A percentile compares a stretch with the other conserved stretches of the same genome.
Conservation (phyloP, 78 protist genomes). For the Dictyostelium purpureum region DNA sequence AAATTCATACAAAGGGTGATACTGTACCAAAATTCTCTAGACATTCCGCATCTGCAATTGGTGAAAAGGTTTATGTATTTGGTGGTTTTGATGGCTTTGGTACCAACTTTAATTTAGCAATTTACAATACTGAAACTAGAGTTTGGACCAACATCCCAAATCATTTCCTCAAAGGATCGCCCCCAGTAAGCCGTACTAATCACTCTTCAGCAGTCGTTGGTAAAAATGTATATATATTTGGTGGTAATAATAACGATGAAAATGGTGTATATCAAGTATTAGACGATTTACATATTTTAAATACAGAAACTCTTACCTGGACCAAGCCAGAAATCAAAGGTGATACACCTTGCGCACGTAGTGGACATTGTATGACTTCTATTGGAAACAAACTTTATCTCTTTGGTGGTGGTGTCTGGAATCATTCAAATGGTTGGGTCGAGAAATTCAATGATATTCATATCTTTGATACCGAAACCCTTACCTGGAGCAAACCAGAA, state of each 20-base stretch:
- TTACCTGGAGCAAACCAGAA: constrained; percentile 34
- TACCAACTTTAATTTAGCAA: constrained; percentile 54
- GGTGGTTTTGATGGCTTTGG: constrained; percentile 82
- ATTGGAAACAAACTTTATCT: constrained; percentile 60
- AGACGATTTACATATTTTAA: constrained; percentile 57
- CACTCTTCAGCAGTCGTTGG: constrained; percentile 61
- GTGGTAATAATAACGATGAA: constrained; percentile 76
- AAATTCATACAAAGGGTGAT: constrained; percentile 57
- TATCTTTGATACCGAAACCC: constrained; percentile 50
- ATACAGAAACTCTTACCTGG: constrained; percentile 68
- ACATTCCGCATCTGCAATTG: constrained; percentile 43
- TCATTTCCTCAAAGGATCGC: not conserved
- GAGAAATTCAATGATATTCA: constrained; percentile 81
- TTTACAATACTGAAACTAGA: constrained; percentile 25
- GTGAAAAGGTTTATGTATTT: constrained; percentile 46
- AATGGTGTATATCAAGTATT: constrained; percentile 56
- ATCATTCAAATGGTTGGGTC: constrained; percentile 67
- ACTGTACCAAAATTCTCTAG: constrained; percentile 55
- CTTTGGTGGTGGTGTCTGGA: constrained; percentile 84
- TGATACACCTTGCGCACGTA: constrained; percentile 59
- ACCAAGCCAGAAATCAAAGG: constrained; percentile 23
- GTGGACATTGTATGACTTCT: constrained; percentile 77
- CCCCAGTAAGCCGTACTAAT: constrained; percentile 69
- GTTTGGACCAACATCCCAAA: constrained; percentile 56
- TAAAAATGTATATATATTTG: constrained; percentile 73